phyloP scores from a whole-genome alignment of 2,329 filamentous ascomycete species.

The Microcera coccophila region DNA sequence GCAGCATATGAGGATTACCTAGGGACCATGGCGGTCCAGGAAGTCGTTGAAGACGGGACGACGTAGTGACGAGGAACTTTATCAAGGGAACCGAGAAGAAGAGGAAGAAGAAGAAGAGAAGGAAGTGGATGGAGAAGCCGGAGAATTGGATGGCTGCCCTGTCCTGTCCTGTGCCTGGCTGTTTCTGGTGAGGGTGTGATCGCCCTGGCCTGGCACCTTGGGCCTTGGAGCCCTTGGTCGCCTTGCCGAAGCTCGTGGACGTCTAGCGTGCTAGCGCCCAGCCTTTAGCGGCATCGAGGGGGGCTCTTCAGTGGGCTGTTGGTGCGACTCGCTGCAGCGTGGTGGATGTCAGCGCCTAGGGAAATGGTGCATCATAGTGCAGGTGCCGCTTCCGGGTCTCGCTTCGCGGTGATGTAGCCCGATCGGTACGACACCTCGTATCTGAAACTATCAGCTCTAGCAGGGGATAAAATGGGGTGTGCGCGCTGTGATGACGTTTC shows the following conservation, averaged over 20 bases:
- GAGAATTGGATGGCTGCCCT: constrained; percentile 3
- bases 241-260: neutral
- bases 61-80: constrained; percentile 2
- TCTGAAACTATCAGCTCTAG: neutral
- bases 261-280: neutral
- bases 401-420: neutral
- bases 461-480: neutral
- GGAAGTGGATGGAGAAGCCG: constrained; percentile 3
- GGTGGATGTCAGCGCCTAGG: neutral
- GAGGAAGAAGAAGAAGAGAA: constrained; percentile 1
- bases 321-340: constrained; percentile 6
- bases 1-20: constrained; percentile 2
- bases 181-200: neutral
- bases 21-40: constrained; percentile 5
- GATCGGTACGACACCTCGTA: neutral
- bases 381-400: constrained; percentile 2
- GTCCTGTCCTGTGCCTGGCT: neutral
- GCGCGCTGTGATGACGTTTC: neutral
- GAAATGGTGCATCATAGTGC: constrained; percentile 2
- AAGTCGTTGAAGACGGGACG: constrained; percentile 4
- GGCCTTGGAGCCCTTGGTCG: neutral
- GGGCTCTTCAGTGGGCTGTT: neutral
- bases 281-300: neutral
- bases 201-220: neutral
- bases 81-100: neutral